Evolutionary conservation across 169 alveolate genomes (phyloP), one percentile per base, ranked within the genome.

Genomic region (Cytauxzoon felis): DNA sequence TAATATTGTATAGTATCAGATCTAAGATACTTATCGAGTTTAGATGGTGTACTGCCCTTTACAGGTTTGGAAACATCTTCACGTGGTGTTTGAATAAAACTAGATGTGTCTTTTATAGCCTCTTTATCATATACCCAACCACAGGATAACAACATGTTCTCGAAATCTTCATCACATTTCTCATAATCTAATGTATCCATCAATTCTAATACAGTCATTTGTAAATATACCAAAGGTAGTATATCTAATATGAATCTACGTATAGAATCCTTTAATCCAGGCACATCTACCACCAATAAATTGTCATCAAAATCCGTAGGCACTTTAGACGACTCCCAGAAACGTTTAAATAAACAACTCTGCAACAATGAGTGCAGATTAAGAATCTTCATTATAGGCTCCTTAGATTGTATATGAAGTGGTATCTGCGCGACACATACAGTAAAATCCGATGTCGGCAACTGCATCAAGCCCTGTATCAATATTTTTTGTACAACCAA

Each of bases 381-480:
- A 16, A 65, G 34, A 23, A 73, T 43, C 56, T 54, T 33, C 16
- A 71, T 45, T 53, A 73, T 64, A 19, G 54, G 67, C 23, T 68
- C 78, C 18, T 73, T 51, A 32, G 34, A 57, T 42, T 73, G 78
- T 23, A 57, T 40, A 9, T 59, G 64, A 42, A 73, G 61, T 33
- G 84, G 84, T 16, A 73, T 49, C 71, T 73, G 84, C 16, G 71
- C 67, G 9, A 73, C 5, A 57, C 84, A 73, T 38, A 73, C 52
- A 33, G 68, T 56, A 54, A 73, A 73, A 64, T 73, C 84, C 47
- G 50, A 34, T 24, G 68, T 64, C 54, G 84, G 84, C 2, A 73
- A 52, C 40, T 56, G 78, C 29, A 72, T 73, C 6, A 73, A 64
- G 26, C 70, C 41, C 33, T 63, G 60, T 9, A 73, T 36, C 33